phyloP scores from a whole-genome alignment of 768 basidiomycete species.

The Pleurotus giganteus region DNA sequence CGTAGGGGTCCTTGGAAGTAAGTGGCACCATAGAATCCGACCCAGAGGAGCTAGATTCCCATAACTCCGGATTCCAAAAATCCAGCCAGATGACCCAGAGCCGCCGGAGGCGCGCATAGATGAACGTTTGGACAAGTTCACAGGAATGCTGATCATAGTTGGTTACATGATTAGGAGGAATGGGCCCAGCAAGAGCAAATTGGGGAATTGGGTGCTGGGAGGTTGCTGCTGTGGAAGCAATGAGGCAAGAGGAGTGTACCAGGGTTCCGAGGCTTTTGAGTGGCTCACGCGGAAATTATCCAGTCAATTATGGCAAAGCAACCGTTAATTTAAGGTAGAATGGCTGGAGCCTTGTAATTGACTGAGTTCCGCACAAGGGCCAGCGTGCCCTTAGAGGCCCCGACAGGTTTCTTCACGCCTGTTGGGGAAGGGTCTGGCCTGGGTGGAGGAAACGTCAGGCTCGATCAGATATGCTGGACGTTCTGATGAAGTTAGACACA shows the following conservation, averaged over 20 bases:
- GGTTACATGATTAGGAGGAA: background rate
- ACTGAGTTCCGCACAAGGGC: conserved; percentile 1
- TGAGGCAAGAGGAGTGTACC: background rate
- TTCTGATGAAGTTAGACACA: conserved; percentile 1
- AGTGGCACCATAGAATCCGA: conserved; percentile 6
- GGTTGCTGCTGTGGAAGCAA: background rate
- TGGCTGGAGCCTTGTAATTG: background rate
- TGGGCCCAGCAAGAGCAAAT: background rate
- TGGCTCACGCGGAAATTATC: conserved; percentile 7
- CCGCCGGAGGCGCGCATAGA: conserved; percentile 6
- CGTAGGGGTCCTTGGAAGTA: conserved; percentile 10
- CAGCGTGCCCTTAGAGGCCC: background rate
- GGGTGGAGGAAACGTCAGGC: background rate
- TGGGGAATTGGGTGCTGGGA: background rate
- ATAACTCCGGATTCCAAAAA: conserved; percentile 9
- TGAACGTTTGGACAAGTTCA: background rate
- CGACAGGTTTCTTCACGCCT: background rate
- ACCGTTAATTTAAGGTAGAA: background rate
- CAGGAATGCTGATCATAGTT: background rate
- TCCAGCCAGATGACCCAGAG: too few species aligned
- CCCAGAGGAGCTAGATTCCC: background rate
- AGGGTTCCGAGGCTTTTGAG: conserved; percentile 7
- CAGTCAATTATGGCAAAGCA: conserved; percentile 4
- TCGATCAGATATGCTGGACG: conserved; percentile 4
- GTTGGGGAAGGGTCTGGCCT: background rate